These are phyloP conservation scores for Hypoxylon rickii DNA, from an alignment of 495 filamentous ascomycete genomes.

Conservation along the genomic window DNA sequence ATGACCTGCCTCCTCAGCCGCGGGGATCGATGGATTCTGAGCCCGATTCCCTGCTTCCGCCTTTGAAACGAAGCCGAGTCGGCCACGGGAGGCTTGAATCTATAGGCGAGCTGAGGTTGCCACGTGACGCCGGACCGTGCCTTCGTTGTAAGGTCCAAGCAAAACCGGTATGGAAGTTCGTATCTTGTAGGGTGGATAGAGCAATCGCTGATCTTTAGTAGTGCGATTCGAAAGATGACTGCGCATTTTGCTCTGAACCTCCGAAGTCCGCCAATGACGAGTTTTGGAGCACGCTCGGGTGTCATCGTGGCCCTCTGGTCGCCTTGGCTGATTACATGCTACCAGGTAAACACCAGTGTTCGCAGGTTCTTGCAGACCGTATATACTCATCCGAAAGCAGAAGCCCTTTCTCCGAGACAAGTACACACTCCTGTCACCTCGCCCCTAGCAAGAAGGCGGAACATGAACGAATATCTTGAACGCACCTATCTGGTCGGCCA, in stretches of 20 bases:
- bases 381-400: slow-evolving; percentile 30
- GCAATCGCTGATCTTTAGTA: slow-evolving; percentile 23
- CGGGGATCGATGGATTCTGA: slow-evolving; percentile 53
- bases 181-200: slow-evolving; percentile 1
- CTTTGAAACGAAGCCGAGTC: slow-evolving; percentile 53
- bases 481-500: slow-evolving; percentile 46
- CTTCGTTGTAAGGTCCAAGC: slow-evolving; percentile 50
- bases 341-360: slow-evolving; percentile 40
- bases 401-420: slow-evolving; percentile 49
- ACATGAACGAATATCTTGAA: slow-evolving; percentile 56
- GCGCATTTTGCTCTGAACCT: slow-evolving; percentile 45
- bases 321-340: slow-evolving; percentile 51
- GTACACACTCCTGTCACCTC: slow-evolving; percentile 55
- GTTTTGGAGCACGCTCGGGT: slow-evolving; percentile 52
- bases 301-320: slow-evolving; percentile 49
- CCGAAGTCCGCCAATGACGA: slow-evolving; percentile 43
- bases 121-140: slow-evolving; percentile 50
- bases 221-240: slow-evolving; percentile 55
- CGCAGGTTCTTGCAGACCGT: neutral
- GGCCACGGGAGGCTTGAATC: slow-evolving; percentile 54
- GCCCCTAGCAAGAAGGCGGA: slow-evolving; percentile 51
- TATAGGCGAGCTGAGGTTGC: slow-evolving; percentile 53
- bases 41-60: slow-evolving; percentile 54
- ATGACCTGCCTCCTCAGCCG: slow-evolving; percentile 44
- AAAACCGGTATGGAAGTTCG: slow-evolving; percentile 40